Percentiles rank a stretch among this genome's conserved stretches.
phyloP scores from a whole-genome alignment of 768 basidiomycete species.

The Boletales sp. region DNA sequence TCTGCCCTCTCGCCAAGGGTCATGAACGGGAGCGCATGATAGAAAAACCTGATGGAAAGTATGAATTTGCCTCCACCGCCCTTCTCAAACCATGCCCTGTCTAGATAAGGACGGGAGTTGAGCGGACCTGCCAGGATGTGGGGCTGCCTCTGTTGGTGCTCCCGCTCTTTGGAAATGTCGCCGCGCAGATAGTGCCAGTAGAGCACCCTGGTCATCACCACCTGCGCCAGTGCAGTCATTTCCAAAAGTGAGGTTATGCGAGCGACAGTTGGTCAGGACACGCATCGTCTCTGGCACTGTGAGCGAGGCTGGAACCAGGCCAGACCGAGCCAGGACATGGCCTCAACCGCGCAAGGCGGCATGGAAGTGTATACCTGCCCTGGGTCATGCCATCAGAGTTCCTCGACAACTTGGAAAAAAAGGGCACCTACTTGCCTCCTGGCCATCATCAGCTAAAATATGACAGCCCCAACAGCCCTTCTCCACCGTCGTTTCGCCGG shows the following conservation, averaged over 20 bases:
- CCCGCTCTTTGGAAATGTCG: slow-evolving; percentile 49
- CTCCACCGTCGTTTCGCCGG: slow-evolving; percentile 43
- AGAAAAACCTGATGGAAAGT: slow-evolving; percentile 43
- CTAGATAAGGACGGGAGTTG: slow-evolving; percentile 50
- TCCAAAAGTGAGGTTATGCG: slow-evolving; percentile 46
- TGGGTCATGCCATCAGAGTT: slow-evolving; percentile 21
- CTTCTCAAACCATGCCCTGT: slow-evolving; percentile 42
- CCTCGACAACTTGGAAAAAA: neutral
- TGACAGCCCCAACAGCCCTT: slow-evolving; percentile 37
- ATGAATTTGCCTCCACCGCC: slow-evolving; percentile 43
- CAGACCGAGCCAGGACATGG: slow-evolving; percentile 37
- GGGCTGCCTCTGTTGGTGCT: slow-evolving; percentile 44
- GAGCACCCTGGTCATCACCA: slow-evolving; percentile 50
- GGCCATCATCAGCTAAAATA: slow-evolving; percentile 30
- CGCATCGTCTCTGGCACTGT: slow-evolving; percentile 26
- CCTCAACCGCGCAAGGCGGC: slow-evolving; percentile 36
- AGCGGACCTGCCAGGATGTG: slow-evolving; percentile 48
- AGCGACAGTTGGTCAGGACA: slow-evolving; percentile 39
- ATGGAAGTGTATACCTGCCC: slow-evolving; percentile 58
- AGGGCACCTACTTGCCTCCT: slow-evolving; percentile 34
- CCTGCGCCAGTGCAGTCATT: slow-evolving; percentile 51
- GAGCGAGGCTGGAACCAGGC: slow-evolving; percentile 18
- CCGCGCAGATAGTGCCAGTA: slow-evolving; percentile 46
- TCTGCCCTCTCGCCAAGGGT: slow-evolving; percentile 29
- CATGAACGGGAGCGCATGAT: slow-evolving; percentile 43